These are phyloP conservation scores for Chlamydomonas sp. DNA, from an alignment of 139 green algal genomes.

Conservation along the genomic window DNA sequence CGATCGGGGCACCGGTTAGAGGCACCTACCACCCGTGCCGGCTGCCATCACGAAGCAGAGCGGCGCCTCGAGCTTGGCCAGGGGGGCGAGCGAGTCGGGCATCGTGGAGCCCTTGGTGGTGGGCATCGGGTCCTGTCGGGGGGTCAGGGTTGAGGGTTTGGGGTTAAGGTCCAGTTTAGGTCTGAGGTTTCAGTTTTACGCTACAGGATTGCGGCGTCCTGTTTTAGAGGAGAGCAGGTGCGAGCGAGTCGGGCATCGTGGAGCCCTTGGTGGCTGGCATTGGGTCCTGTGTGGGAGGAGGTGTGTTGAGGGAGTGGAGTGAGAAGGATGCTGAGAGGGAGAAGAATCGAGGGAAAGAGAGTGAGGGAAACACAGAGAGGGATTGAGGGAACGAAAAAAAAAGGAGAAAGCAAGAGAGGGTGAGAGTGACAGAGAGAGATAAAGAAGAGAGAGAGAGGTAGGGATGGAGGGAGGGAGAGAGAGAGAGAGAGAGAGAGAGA, in stretches of 20 bases:
- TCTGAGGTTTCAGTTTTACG: too few relatives aligned
- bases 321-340: background rate
- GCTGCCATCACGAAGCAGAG: constrained; percentile 36
- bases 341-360: background rate
- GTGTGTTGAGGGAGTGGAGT: background rate
- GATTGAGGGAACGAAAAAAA: background rate
- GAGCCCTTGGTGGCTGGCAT: constrained; percentile 28
- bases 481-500: background rate
- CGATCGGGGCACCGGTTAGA: too few relatives aligned
- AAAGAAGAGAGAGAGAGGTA: constrained; percentile 1
- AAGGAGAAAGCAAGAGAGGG: background rate
- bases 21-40: too few relatives aligned
- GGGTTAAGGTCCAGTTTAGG: too few relatives aligned
- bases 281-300: constrained; percentile 19
- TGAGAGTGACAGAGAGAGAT: background rate
- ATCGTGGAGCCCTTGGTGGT: constrained; percentile 25
- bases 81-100: constrained; percentile 22
- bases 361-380: background rate
- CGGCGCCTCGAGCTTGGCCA: constrained; percentile 18
- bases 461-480: background rate
- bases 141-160: too few relatives aligned
- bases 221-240: too few relatives aligned
- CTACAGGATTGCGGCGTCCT: too few relatives aligned
- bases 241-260: constrained; percentile 17
- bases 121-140: constrained; percentile 22